These are phyloP conservation scores for Madurella mycetomatis DNA, from an alignment of 2,329 filamentous ascomycete species.

Conservation along the genomic window DNA sequence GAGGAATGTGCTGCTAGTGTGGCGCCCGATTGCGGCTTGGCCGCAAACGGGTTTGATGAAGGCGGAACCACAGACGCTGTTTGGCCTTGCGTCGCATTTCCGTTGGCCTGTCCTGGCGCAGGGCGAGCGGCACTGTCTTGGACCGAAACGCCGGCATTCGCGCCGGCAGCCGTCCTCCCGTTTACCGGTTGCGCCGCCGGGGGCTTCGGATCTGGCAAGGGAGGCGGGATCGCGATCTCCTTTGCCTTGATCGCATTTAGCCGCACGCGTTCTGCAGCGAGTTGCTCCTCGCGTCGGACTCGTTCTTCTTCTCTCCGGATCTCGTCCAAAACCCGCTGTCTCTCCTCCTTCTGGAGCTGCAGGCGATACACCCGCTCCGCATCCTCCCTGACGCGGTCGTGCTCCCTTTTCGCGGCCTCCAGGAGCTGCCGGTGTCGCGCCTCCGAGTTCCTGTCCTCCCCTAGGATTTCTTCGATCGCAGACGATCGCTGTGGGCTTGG, in stretches of 20 bases:
- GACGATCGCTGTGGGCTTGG: slow-evolving; percentile 19
- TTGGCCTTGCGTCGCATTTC: neutral
- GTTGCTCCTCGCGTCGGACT: slow-evolving; percentile 24
- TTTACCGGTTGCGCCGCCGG: slow-evolving; percentile 10
- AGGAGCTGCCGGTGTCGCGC: slow-evolving; percentile 30
- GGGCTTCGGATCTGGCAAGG: slow-evolving; percentile 21
- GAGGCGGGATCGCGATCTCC: slow-evolving; percentile 27
- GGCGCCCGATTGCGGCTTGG: slow-evolving; percentile 5
- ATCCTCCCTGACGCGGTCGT: slow-evolving; percentile 30
- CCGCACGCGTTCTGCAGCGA: slow-evolving; percentile 25
- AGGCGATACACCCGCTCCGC: slow-evolving; percentile 27
- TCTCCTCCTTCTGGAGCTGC: slow-evolving; percentile 23
- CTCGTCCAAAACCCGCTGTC: slow-evolving; percentile 25
- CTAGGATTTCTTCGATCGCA: slow-evolving; percentile 27
- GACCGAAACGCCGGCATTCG: neutral
- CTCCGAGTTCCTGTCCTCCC: slow-evolving; percentile 32
- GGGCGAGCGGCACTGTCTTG: neutral
- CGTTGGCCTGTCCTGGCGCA: slow-evolving; percentile 1
- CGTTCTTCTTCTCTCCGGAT: slow-evolving; percentile 31
- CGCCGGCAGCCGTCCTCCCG: neutral
- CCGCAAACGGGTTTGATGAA: neutral
- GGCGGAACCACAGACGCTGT: neutral
- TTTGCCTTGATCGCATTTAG: slow-evolving; percentile 32
- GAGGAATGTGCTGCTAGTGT: slow-evolving; percentile 1
- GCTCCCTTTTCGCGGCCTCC: slow-evolving; percentile 29